A percentile compares a stretch with the other conserved stretches of the same genome.
These are phyloP conservation scores for Penicillium sclerotigenum DNA, from an alignment of 2,329 filamentous ascomycete species.

Conservation along the genomic window DNA sequence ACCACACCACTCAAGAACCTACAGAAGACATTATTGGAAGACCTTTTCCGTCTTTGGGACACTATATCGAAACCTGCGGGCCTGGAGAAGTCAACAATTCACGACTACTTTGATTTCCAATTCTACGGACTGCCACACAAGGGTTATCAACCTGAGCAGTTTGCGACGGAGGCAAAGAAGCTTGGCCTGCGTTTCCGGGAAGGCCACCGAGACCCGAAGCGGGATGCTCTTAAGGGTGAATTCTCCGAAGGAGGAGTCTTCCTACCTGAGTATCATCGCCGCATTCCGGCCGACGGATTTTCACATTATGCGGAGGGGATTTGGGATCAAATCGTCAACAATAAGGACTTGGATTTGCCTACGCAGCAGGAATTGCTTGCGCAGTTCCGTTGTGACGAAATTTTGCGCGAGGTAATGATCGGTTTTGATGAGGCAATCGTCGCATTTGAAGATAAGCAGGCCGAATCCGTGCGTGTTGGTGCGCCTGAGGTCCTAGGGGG, in stretches of 20 bases:
- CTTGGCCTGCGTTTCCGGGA: conserved; percentile 78
- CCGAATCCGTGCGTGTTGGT: conserved; percentile 69
- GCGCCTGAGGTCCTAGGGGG: conserved; percentile 69
- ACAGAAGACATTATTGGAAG: conserved; percentile 83
- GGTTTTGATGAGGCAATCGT: conserved; percentile 76
- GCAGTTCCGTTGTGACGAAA: conserved; percentile 97
- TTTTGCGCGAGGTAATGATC: conserved; percentile 80
- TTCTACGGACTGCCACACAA: conserved; percentile 96
- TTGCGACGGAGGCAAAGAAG: conserved; percentile 73
- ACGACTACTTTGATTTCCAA: conserved; percentile 98
- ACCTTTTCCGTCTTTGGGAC: conserved; percentile 87
- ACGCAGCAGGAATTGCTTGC: conserved; percentile 96
- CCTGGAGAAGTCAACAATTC: conserved; percentile 82
- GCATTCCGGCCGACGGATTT: conserved; percentile 97
- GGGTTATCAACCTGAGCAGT: conserved; percentile 90
- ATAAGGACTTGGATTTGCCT: conserved; percentile 94
- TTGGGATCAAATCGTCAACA: conserved; percentile 98
- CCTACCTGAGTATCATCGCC: conserved; percentile 87
- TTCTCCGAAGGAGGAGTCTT: conserved; percentile 80
- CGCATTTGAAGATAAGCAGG: conserved; percentile 83
- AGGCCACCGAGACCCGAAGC: conserved; percentile 69
- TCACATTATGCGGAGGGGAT: conserved; percentile 88
- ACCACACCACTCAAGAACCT: conserved; percentile 87
- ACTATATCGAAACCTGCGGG: conserved; percentile 88
- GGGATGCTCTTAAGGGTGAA: conserved; percentile 59